These are phyloP conservation scores for Phytophthora europaea DNA, from an alignment of 352 stramenopile species.

Conservation along the genomic window DNA sequence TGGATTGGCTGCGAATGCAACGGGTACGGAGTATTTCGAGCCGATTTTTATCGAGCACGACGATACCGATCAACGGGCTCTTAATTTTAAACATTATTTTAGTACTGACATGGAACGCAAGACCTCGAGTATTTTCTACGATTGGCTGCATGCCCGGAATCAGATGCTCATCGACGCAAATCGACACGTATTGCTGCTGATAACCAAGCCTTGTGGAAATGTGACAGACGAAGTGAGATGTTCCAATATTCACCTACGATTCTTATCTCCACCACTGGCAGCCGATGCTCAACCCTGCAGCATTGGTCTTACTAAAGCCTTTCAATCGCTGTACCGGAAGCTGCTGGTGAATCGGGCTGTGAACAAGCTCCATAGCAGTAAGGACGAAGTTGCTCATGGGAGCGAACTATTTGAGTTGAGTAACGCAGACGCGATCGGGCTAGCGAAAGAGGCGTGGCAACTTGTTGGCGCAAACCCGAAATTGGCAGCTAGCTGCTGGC, in stretches of 20 bases:
- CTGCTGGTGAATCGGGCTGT: slow-evolving; percentile 19
- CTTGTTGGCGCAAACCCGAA: slow-evolving; percentile 8
- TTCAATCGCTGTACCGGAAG: slow-evolving; percentile 25
- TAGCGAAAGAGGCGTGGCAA: slow-evolving; percentile 27
- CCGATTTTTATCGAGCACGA: slow-evolving; percentile 29
- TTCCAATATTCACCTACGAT: slow-evolving; percentile 29
- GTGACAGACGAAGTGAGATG: slow-evolving; percentile 5
- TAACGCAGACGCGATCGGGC: slow-evolving; percentile 16
- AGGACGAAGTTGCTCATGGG: not conserved
- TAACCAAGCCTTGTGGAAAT: slow-evolving; percentile 16
- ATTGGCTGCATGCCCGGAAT: slow-evolving; percentile 21
- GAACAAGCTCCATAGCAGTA: slow-evolving; percentile 7
- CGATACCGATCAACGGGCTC: not conserved
- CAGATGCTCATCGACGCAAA: slow-evolving; percentile 8
- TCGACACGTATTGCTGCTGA: slow-evolving; percentile 26
- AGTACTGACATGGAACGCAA: slow-evolving; percentile 20
- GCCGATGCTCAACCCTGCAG: slow-evolving; percentile 17
- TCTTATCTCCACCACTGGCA: slow-evolving; percentile 1
- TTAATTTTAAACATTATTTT: slow-evolving; percentile 16
- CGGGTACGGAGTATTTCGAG: slow-evolving; percentile 17
- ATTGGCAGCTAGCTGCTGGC: slow-evolving; percentile 20
- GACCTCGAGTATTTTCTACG: slow-evolving; percentile 15
- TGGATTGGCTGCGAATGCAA: slow-evolving; percentile 21
- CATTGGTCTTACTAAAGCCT: slow-evolving; percentile 22
- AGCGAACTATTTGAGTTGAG: slow-evolving; percentile 11